Conservation (phyloP, 1,284 basidiomycete species). For the Pseudozyma flocculosa region DNA sequence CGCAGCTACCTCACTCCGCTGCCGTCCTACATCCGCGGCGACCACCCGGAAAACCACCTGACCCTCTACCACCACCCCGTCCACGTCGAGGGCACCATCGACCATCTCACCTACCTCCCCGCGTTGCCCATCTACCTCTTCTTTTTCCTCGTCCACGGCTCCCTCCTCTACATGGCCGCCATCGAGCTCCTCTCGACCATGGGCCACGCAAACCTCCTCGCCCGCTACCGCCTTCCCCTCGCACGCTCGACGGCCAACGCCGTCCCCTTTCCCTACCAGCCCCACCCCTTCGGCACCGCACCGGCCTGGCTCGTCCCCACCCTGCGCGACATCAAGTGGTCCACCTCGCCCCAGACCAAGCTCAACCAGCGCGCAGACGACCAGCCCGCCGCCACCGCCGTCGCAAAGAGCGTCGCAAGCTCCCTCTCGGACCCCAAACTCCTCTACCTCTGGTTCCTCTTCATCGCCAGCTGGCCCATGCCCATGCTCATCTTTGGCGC, state of each 20-base stretch:
- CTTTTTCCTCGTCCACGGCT: constrained; percentile 40
- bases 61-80: constrained; percentile 46
- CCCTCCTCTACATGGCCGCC: constrained; percentile 28
- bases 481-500: constrained; percentile 55
- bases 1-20: constrained; percentile 50
- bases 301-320: constrained; percentile 45
- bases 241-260: constrained; percentile 1
- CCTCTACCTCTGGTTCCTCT: constrained; percentile 49
- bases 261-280: constrained; percentile 36
- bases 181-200: constrained; percentile 40
- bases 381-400: constrained; percentile 10
- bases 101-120: constrained; percentile 53
- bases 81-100: constrained; percentile 46
- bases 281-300: constrained; percentile 55
- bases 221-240: constrained; percentile 6
- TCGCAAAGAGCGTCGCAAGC: constrained; percentile 14
- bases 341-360: constrained; percentile 20
- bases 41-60: constrained; percentile 54
- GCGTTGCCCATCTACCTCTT: constrained; percentile 53
- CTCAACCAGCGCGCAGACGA: constrained; percentile 20
- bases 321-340: constrained; percentile 45
- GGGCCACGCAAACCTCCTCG: constrained; percentile 19
- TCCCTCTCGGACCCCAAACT: constrained; percentile 36
- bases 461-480: constrained; percentile 36
- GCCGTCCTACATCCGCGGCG: constrained; percentile 49